Evolutionary conservation across 495 filamentous ascomycete genomes (phyloP), one percentile per base, ranked within the genome.

Genomic region (Penicillium canariense): DNA sequence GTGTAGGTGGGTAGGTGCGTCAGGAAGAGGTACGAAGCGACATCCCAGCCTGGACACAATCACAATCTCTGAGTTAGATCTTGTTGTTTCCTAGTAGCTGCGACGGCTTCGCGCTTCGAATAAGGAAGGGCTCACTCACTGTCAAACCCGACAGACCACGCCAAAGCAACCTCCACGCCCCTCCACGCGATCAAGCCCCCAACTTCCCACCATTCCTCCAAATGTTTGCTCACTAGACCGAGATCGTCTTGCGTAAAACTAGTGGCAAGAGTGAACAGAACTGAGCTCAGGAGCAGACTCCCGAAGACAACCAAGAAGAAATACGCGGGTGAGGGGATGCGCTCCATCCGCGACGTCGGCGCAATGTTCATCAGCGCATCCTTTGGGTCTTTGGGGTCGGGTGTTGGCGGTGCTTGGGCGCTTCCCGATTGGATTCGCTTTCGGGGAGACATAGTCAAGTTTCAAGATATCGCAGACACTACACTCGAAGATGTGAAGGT

Each of bases 61-160:
- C 23, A 32, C 31, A 30, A 49, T 5, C 30, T 14, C 6, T 10
- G 27, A 8, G 39, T 66, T 50, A 63, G 50, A 26, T 17, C 22
- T 2, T 12, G 22, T 23, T 30, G 6, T 15, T 23, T 48, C 30
- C 2, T 4, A 26, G 17, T 8, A 5, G 6, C 7, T 36, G 46
- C 34, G 18, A 28, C 36, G 32, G 28, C 17, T 7, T 35, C n/a
- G 3, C 26, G n/a, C 26, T 22, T n/a, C 18, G 12, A 17, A 38
- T 8, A 9, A 31, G 15, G 14, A 22, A 35, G 17, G 48, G 14
- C 49, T 27, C 17, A 62, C 77, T 59, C 66, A 87, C 84, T 79
- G 66, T 93, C 90, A 64, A 83, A 90, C 43, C 82, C 77, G 31
- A 83, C 72, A 55, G 74, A 79, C 90, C 89, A 95, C 28, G 80